phyloP scores from a whole-genome alignment of 2,329 filamentous ascomycete species.

The Chaetomiaceae sp. region DNA sequence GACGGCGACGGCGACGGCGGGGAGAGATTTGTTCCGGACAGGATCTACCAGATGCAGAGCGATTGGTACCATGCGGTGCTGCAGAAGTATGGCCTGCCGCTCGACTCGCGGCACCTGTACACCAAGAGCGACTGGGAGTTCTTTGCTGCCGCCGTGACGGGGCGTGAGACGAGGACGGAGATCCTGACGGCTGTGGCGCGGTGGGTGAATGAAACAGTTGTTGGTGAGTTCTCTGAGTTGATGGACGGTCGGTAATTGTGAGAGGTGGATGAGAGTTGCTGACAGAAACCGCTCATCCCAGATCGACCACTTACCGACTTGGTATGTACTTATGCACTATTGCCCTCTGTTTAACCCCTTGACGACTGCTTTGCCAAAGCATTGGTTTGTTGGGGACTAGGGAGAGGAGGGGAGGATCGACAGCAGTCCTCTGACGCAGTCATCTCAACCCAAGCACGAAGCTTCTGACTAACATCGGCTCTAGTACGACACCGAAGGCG shows the following conservation, averaged over 20 bases:
- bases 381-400: too few relatives aligned
- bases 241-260: too few relatives aligned
- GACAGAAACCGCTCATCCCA: slow-evolving; percentile 39
- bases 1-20: slow-evolving; percentile 16
- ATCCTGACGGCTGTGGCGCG: slow-evolving; percentile 67
- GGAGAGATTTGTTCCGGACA: slow-evolving; percentile 59
- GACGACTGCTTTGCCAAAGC: too few relatives aligned
- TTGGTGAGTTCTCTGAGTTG: slow-evolving; percentile 37
- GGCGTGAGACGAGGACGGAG: slow-evolving; percentile 58
- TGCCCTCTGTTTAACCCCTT: too few relatives aligned
- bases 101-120: slow-evolving; percentile 77
- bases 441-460: too few relatives aligned
- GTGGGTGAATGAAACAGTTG: slow-evolving; percentile 80
- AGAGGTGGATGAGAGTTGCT: neutral
- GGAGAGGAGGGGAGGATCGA: too few relatives aligned
- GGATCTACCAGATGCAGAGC: slow-evolving; percentile 72
- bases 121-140: slow-evolving; percentile 91
- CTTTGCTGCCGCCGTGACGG: slow-evolving; percentile 75
- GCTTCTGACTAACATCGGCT: too few relatives aligned
- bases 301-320: slow-evolving; percentile 75
- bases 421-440: too few relatives aligned
- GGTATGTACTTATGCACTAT: neutral
- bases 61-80: slow-evolving; percentile 74
- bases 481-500: slow-evolving; percentile 68
- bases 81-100: slow-evolving; percentile 74